Conservation (phyloP, 345 rosid species). For the Mallotus nudiflorus region DNA sequence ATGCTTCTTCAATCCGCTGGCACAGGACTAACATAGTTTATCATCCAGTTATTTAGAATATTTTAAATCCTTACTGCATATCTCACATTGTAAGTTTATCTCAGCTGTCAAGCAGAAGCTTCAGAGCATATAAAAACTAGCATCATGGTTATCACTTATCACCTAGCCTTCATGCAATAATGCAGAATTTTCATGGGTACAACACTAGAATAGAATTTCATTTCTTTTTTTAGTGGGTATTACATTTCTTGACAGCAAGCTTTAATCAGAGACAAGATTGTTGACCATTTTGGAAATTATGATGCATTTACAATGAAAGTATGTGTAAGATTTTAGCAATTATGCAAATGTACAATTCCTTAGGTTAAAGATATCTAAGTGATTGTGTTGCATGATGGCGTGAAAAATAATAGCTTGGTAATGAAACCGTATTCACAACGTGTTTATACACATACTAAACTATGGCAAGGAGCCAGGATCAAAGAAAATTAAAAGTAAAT, state of each 20-base stretch:
- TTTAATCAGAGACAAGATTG: neutral
- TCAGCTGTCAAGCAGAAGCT: neutral
- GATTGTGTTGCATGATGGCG: neutral
- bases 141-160: too few species aligned
- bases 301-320: neutral
- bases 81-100: neutral
- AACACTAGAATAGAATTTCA: neutral
- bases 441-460: neutral
- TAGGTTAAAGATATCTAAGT: neutral
- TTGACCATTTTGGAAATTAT: neutral
- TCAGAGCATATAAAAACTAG: neutral
- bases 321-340: too few species aligned
- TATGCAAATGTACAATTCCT: neutral
- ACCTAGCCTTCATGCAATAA: neutral
- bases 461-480: neutral
- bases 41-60: neutral
- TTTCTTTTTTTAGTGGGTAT: neutral
- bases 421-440: neutral
- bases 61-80: neutral
- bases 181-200: neutral
- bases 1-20: neutral
- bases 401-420: neutral
- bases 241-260: neutral
- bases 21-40: neutral
- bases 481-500: too few species aligned